phyloP scores from a whole-genome alignment of 1,284 basidiomycete genomes.

The Cyathus pygmaeus region DNA sequence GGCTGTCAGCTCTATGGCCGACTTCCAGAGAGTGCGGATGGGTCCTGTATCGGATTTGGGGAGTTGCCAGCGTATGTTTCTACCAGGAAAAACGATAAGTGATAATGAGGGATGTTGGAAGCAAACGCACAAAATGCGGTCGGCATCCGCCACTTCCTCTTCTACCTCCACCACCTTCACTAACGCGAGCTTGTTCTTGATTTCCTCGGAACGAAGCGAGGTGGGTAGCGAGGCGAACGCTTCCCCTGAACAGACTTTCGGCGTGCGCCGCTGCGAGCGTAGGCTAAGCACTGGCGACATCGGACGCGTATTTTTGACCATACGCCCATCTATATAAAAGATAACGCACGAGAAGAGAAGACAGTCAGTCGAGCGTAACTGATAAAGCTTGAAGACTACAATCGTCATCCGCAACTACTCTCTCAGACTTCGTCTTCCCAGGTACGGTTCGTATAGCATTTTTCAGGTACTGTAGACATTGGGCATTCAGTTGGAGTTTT shows the following conservation, averaged over 20 bases:
- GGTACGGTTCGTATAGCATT: constrained; percentile 17
- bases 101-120: too few species aligned
- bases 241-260: constrained; percentile 7
- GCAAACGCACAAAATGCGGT: constrained; percentile 36
- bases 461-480: constrained; percentile 52
- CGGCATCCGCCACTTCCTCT: constrained; percentile 22
- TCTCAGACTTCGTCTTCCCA: constrained; percentile 42
- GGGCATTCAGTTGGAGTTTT: constrained; percentile 46
- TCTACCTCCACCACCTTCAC: constrained; percentile 23
- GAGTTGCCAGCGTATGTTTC: neutral
- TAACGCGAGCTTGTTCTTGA: neutral
- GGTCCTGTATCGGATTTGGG: constrained; percentile 12
- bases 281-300: constrained; percentile 21
- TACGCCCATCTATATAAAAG: constrained; percentile 11
- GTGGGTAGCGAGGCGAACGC: neutral
- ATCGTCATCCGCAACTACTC: constrained; percentile 33
- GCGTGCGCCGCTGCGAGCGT: constrained; percentile 16
- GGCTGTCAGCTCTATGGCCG: constrained; percentile 25
- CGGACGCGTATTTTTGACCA: constrained; percentile 4
- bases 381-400: constrained; percentile 22
- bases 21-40: constrained; percentile 37
- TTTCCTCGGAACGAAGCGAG: neutral
- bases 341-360: neutral
- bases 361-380: neutral
- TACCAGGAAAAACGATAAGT: neutral